A percentile compares a stretch with the other conserved stretches of the same genome.
Evolutionary conservation across 225 moss, liverwort and hornwort genomes (phyloP).

Genomic region (Thuidium tamariscinum): DNA sequence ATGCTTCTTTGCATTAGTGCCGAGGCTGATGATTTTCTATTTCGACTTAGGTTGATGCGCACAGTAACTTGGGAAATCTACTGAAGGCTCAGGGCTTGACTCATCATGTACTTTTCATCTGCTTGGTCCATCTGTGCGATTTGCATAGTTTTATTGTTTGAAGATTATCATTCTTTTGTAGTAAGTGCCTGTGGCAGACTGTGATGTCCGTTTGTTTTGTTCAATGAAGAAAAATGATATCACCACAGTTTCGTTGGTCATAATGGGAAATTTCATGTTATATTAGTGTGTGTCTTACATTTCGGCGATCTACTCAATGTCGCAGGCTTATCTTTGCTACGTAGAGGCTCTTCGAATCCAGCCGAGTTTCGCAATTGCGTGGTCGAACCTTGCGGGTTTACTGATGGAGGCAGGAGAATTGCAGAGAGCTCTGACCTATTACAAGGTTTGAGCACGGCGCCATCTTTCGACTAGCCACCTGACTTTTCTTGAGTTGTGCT

Average conservation of each 20-base stretch:
- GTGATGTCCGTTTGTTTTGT: background rate
- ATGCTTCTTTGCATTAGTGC: background rate
- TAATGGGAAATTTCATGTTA: background rate
- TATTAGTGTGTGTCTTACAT: background rate
- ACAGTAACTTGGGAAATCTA: constrained; percentile 93
- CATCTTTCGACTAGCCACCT: background rate
- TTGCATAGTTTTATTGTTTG: background rate
- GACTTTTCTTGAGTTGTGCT: background rate
- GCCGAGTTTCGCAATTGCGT: constrained; percentile 91
- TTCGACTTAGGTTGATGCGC: constrained; percentile 84
- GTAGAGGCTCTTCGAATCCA: constrained; percentile 93
- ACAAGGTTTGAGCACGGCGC: constrained; percentile 50
- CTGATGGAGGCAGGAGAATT: constrained; percentile 98
- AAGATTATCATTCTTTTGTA: background rate
- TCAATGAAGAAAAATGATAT: background rate
- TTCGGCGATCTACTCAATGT: background rate
- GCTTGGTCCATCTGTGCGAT: background rate
- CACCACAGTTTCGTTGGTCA: background rate
- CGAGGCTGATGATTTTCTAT: background rate
- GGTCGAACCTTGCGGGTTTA: constrained; percentile 95
- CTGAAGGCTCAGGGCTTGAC: constrained; percentile 93
- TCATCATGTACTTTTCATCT: constrained; percentile 57
- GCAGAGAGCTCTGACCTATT: constrained; percentile 73
- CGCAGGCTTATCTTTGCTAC: constrained; percentile 93
- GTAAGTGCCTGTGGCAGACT: background rate